Evolutionary conservation across 352 stramenopile genomes (phyloP), one percentile per base, ranked within the genome.

Genomic region (Pythium vanterpoolii): DNA sequence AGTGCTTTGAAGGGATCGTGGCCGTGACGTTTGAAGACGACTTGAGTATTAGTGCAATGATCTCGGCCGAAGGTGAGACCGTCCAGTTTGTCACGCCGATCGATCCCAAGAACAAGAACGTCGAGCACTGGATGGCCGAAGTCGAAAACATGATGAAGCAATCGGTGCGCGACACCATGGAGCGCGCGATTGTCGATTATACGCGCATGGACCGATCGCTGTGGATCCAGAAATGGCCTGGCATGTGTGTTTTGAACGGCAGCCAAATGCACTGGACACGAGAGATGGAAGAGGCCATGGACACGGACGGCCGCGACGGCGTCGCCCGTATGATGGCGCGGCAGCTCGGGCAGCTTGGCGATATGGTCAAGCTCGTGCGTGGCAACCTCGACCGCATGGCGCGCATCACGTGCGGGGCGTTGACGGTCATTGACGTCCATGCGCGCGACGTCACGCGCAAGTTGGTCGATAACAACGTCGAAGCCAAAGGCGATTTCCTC

Each of bases 401-500:
- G 44, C 74, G 88, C 1, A 95, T 95, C 30, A 97, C 87, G 14
- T 88, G 96, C 30, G 90, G 92, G 4, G 90, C 94, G 1, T 66
- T 98, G 11, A 97, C 91, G 0, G 95, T 98, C 54, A 98, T 98
- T 40, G 93, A 98, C 60, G 95, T 98, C n/a, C 95, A 98, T 57
- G 95, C 95, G 14, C 89, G 95, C 33, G 95, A 98, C 66, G 92
- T 98, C 27, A 97, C 97, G 14, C 79, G 88, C 8, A 96, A 96
- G 36, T 73, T 98, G 11, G 86, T 96, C 18, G 74, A 87, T 23
- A 82, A 96, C 59, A 91, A 96, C 39, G 88, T 98, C 28, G 73
- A 89, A 36, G 88, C 82, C 5, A 96, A 95, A 30, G 83, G 81
- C 34, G 85, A 98, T 51, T 96, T 96, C 54, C 42, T 93, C 18